phyloP scores from a whole-genome alignment of 2,329 filamentous ascomycete genomes.

The Xylariaceae sp. region DNA sequence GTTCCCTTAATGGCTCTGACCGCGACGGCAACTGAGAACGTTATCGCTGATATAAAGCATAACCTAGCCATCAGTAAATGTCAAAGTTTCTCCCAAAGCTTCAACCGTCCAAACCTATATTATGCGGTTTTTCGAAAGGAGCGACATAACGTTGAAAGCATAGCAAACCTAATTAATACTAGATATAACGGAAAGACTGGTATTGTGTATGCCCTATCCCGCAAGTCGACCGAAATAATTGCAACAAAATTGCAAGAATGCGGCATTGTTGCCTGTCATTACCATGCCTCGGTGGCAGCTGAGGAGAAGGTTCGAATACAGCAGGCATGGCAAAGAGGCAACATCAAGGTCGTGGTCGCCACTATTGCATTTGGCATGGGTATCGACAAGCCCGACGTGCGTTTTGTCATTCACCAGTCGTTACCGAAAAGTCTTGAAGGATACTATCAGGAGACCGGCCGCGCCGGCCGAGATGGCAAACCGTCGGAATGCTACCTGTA shows the following conservation, averaged over 20 bases:
- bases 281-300: slow-evolving; percentile 80
- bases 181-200: slow-evolving; percentile 78
- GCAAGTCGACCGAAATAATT: slow-evolving; percentile 81
- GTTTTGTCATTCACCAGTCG: slow-evolving; percentile 93
- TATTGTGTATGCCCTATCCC: slow-evolving; percentile 91
- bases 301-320: slow-evolving; percentile 75
- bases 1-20: slow-evolving; percentile 95
- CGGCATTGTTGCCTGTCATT: slow-evolving; percentile 78
- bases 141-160: slow-evolving; percentile 60
- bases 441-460: slow-evolving; percentile 97
- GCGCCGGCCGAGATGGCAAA: slow-evolving; percentile 89
- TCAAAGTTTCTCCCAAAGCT: slow-evolving; percentile 86
- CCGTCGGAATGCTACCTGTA: slow-evolving; percentile 89
- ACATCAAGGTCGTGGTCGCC: slow-evolving; percentile 88
- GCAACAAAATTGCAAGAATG: slow-evolving; percentile 70
- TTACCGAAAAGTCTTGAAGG: slow-evolving; percentile 95
- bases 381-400: slow-evolving; percentile 95
- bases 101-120: slow-evolving; percentile 93
- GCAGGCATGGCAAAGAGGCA: slow-evolving; percentile 80
- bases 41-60: slow-evolving; percentile 88
- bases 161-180: slow-evolving; percentile 71
- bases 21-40: slow-evolving; percentile 91
- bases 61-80: slow-evolving; percentile 86
- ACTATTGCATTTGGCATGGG: slow-evolving; percentile 99
- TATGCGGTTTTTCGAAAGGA: slow-evolving; percentile 83